Percentiles rank a stretch among this genome's conserved stretches.
Evolutionary conservation across 129 eudicot species (phyloP).

Genomic region (Saposhnikovia divaricata): DNA sequence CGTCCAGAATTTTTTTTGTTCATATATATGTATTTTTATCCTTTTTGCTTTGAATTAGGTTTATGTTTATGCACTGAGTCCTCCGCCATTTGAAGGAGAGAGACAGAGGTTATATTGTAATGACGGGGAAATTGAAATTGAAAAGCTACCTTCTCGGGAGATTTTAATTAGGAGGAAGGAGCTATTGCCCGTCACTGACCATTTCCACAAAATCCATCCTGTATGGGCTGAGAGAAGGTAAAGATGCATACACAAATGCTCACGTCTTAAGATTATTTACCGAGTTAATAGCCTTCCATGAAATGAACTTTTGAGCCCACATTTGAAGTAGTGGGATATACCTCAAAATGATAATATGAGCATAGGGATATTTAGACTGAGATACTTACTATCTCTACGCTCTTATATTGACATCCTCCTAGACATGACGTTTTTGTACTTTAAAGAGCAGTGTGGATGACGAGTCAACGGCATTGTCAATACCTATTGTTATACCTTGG

Average conservation of each 20-base stretch:
- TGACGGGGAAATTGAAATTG: slow-evolving; percentile 73
- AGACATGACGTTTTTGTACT: no score
- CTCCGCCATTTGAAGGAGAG: slow-evolving; percentile 20
- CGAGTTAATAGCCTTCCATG: not conserved
- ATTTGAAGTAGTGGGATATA: not conserved
- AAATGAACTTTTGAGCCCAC: not conserved
- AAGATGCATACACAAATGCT: not conserved
- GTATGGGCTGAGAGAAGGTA: slow-evolving; percentile 56
- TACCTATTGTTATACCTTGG: not conserved
- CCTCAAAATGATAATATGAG: not conserved
- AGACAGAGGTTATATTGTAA: slow-evolving; percentile 7
- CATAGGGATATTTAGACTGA: not conserved
- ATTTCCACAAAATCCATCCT: slow-evolving; percentile 36
- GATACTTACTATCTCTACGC: not conserved
- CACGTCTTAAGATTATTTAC: not conserved
- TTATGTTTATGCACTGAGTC: slow-evolving; percentile 52
- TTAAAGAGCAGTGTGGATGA: not conserved
- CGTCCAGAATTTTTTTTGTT: not conserved
- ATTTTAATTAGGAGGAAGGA: slow-evolving; percentile 68
- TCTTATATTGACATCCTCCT: not conserved
- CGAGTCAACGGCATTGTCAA: not conserved
- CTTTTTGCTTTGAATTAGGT: slow-evolving; percentile 32
- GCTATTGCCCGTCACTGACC: slow-evolving; percentile 74
- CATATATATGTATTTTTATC: slow-evolving; percentile 11
- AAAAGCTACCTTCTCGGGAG: slow-evolving; percentile 49